Percentiles rank a stretch among this genome's conserved stretches.
Evolutionary conservation across 306 rosid species (phyloP).

Genomic region (Cicer arietinum): DNA sequence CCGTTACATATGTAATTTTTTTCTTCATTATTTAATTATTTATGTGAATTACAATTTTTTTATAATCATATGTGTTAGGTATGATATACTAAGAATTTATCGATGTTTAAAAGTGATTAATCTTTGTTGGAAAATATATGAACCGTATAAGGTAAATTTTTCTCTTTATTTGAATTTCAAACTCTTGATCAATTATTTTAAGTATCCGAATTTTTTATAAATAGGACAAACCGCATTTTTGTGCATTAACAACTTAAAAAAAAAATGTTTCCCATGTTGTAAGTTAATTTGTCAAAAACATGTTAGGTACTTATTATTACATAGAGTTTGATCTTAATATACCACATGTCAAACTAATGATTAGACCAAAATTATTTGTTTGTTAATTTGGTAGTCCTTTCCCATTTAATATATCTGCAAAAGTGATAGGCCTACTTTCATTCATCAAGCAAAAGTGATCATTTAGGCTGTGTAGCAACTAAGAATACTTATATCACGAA

Average conservation of each 20-base stretch:
- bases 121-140: not conserved
- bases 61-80: not conserved
- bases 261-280: not conserved
- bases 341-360: conserved; percentile 38
- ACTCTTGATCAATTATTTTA: not conserved
- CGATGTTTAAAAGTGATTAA: not conserved
- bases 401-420: conserved; percentile 28
- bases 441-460: no score
- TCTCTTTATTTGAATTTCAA: not conserved
- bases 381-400: conserved; percentile 10
- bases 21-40: conserved; percentile 11
- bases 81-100: not conserved
- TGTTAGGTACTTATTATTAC: not conserved
- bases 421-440: no score
- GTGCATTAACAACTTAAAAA: not conserved
- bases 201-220: not conserved
- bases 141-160: not conserved
- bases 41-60: not conserved
- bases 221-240: fast-evolving
- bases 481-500: no score
- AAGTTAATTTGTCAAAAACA: conserved; percentile 35
- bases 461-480: no score
- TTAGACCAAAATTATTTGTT: conserved; percentile 32
- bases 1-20: conserved; percentile 3
- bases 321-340: conserved; percentile 32